Evolutionary conservation across 371 early-diverging fungal genomes (phyloP), one percentile per base, ranked within the genome.

Genomic region (Ordospora colligata): DNA sequence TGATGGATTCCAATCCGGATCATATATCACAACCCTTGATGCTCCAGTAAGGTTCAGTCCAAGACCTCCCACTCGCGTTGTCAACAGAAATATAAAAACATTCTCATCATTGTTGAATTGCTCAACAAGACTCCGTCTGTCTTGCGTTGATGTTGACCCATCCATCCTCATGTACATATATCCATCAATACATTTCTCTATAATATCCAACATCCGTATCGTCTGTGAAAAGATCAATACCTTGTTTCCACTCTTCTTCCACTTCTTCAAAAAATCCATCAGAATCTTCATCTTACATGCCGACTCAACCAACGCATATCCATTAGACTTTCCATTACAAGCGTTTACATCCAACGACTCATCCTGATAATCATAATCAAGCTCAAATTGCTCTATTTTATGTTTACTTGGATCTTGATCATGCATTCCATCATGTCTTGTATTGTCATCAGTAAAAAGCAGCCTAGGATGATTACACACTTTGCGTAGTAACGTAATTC

Each of bases 1-100:
- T 1, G 93, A 91, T 4, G 96, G 96, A 78, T 96, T 97, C 96
- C 95, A 95, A 80, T 95, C 96, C 0, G 96, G 95, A 87, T 95
- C 95, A 86, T 87, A 95, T 37, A 96, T 88, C n/a, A 97, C 88
- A 2, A 96, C 91, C 3, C 94, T 88, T 80, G 93, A 88, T 0
- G 96, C 96, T 0, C 93, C 93, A 1, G 92, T 92, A 62, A 97
- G 85, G 77, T 97, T 96, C 45, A 95, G 86, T 0, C 97, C 97
- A 14, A 96, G 84, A 0, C 96, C 96, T 17, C 96, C 97, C 1
- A 93, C 94, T 75, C 91, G 91, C 45, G 97, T 97, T 0, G 96
- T 97, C 25, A 96, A 84, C 70, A 97, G 81, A 80, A 97, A 97
- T 0, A 94, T 84, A 80, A 89, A 92, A 1, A 93, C 86, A 5